Evolutionary conservation across 1,284 basidiomycete genomes (phyloP), one percentile per base, ranked within the genome.

Genomic region (Baeospora myosura): DNA sequence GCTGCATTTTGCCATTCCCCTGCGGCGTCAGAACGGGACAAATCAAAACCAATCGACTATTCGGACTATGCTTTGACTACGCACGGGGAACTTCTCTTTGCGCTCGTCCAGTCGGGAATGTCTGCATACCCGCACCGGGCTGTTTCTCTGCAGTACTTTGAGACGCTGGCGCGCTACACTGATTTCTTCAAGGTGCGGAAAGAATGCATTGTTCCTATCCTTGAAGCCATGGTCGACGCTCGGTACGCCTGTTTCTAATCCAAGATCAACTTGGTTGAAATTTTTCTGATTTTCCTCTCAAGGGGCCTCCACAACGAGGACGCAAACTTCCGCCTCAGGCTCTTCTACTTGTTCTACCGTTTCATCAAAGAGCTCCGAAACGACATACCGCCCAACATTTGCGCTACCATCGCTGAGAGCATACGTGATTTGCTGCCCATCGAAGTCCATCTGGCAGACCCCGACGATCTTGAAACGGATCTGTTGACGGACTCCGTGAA

Each of bases 161-260:
- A 98, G 65, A 89, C 89, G 17, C 76, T 81, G 6, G 81, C 91
- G 11, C 80, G 97, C 42, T 99, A 99, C 60, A 78, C 83, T 29
- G 93, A 98, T 58, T 98, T 98, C 62, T 98, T 98, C 78, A 92
- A 89, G 62, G 80, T 92, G 25, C 82, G 90, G 48, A 84, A 86
- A 57, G 81, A 91, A 49, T 87, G 84, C 52, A 86, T 98, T 49
- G 70, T 88, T 55, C 85, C 88, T 20, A 80, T 90, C 3, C 68
- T 99, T 36, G 84, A 94, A 53, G 86, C 89, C 1, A 92, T 98
- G 72, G 75, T 98, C 21, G 92, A 89, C 55, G 53, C 64, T 50
- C 74, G 88, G 90, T 91, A 56, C 50, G 78, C 59, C 29, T 2
- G 33, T 39, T 24, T 30, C 8, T 32, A 12, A 25, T 38, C 38